phyloP scores from a whole-genome alignment of 495 filamentous ascomycete genomes.

The Annulohypoxylon stygium region DNA sequence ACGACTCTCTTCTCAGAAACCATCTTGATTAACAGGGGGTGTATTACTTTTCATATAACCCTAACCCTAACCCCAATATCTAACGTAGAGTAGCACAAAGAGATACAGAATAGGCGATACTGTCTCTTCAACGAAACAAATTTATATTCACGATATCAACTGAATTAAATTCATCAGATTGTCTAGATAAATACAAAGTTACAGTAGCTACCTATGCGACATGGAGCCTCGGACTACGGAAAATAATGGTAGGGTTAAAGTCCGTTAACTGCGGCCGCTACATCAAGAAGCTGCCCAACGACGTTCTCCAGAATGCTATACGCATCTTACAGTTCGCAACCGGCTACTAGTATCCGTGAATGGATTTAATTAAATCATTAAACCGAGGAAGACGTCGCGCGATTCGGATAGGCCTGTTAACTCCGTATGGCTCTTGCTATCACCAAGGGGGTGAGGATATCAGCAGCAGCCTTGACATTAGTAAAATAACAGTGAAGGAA shows the following conservation, averaged over 20 bases:
- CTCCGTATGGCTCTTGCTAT: neutral
- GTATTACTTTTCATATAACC: neutral
- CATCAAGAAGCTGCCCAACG: neutral
- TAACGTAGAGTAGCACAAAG: neutral
- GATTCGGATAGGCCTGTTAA: neutral
- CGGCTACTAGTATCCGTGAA: neutral
- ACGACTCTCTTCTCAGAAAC: conserved; percentile 49
- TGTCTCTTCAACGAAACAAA: neutral
- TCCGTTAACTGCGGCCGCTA: neutral
- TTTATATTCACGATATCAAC: neutral
- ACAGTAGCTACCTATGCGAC: neutral
- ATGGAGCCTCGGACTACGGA: neutral
- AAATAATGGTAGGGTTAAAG: neutral
- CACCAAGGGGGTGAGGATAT: neutral
- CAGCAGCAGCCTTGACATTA: no score
- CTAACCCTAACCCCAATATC: neutral
- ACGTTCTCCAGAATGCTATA: neutral
- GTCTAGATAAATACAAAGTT: no score
- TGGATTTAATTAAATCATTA: neutral
- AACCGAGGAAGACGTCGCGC: neutral
- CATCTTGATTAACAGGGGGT: conserved; percentile 2
- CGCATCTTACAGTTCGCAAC: neutral
- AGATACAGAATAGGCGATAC: neutral
- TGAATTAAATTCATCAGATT: neutral
- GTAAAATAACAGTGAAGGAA: neutral